Evolutionary conservation across 805 yeast genomes (phyloP), one percentile per base, ranked within the genome.

Genomic region (Scheffersomyces coipomensis): DNA sequence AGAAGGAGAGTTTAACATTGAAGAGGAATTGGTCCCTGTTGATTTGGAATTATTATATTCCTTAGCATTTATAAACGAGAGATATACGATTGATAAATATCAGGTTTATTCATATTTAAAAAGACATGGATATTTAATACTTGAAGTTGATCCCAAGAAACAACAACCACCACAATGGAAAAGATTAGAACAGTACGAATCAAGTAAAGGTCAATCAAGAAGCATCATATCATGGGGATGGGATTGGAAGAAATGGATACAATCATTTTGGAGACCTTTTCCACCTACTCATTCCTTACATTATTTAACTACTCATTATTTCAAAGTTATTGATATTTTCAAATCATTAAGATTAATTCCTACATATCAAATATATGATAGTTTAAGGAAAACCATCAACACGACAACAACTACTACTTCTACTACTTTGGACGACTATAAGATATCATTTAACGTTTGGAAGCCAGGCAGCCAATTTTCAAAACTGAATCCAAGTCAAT

Each of bases 81-180:
- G 47, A 8, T 66, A 66, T 16, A 73, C 70, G 27, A 48, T 79
- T 19, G 83, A 83, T 42, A 61, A 66, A 35, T 83, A 80, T 46
- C 78, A 78, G 32, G 89, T 85, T 0, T 91, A 82, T 60, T 73
- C 90, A 0, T 74, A 85, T 42, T 65, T 90, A 51, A 85, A 84
- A 50, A 75, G 95, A 53, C 72, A 80, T 37, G 97, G 97, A 0
- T 90, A 83, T 54, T 73, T 85, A 16, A 85, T 87, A 13, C 58
- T 51, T 31, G 59, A 54, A 19, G 52, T 43, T 27, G 36, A 40
- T 23, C 19, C 15, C 2, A 17, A 12, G 3, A 8, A 10, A 19
- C n/a, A 17, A 16, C 13, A n/a, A n/a, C n/a, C n/a, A n/a, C n/a
- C n/a, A n/a, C n/a, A n/a, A n/a, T n/a, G n/a, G n/a, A n/a, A n/a